Evolutionary conservation across 2,329 filamentous ascomycete species (phyloP).

Genomic region (Trichoderma pleuroti): DNA sequence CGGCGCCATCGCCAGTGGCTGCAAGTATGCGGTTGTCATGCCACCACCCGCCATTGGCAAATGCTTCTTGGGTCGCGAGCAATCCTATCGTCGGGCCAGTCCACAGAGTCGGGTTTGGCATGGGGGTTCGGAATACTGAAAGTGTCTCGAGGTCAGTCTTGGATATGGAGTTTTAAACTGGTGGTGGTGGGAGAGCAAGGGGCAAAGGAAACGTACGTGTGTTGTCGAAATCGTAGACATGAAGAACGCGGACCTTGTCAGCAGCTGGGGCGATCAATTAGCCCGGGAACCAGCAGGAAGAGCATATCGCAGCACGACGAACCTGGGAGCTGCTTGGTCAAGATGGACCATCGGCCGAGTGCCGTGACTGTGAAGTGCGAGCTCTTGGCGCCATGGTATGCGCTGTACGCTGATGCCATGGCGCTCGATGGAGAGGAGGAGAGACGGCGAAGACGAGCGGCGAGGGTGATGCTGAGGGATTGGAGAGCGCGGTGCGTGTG

Average conservation of each 20-base stretch:
- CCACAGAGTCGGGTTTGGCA: conserved; percentile 89
- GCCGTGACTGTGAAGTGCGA: conserved; percentile 62
- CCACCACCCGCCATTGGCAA: conserved; percentile 92
- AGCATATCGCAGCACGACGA: conserved; percentile 25
- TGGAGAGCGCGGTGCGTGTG: neutral
- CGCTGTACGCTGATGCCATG: conserved; percentile 41
- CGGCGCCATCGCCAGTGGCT: conserved; percentile 77
- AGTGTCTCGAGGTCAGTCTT: conserved; percentile 14
- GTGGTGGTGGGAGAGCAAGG: neutral
- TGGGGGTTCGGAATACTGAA: conserved; percentile 81
- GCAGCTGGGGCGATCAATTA: conserved; percentile 42
- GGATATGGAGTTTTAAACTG: neutral
- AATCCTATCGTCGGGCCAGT: conserved; percentile 71
- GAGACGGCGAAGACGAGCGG: neutral
- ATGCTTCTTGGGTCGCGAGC: conserved; percentile 70
- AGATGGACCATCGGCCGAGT: conserved; percentile 79
- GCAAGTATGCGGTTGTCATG: conserved; percentile 84
- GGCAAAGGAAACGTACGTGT: conserved; percentile 64
- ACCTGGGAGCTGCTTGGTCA: conserved; percentile 69
- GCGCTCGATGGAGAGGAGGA: conserved; percentile 26
- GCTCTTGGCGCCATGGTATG: conserved; percentile 34
- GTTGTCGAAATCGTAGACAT: conserved; percentile 98
- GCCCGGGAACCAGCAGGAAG: neutral
- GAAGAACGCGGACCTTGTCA: conserved; percentile 71
- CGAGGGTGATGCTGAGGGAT: neutral